Conservation (phyloP, 1,139 yeast species). For the Entelexis paramagnoliae region DNA sequence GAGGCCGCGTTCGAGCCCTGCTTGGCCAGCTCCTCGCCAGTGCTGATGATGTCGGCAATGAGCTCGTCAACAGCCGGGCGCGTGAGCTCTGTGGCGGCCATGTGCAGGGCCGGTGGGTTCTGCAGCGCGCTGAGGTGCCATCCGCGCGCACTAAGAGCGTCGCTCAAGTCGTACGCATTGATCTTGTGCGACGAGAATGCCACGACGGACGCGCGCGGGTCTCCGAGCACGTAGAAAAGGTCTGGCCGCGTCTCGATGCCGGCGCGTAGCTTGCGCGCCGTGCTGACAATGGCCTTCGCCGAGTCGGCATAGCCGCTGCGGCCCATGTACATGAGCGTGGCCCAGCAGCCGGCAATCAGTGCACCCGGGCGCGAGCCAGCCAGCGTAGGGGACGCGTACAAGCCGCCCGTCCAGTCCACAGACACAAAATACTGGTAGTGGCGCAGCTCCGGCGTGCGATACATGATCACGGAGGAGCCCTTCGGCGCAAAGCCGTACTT, state of each 20-base stretch:
- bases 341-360: constrained; percentile 94
- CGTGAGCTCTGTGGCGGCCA: constrained; percentile 73
- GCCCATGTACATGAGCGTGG: constrained; percentile 73
- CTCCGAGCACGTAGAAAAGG: constrained; percentile 58
- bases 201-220: constrained; percentile 73
- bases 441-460: constrained; percentile 55
- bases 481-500: constrained; percentile 98
- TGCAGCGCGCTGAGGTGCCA: constrained; percentile 90
- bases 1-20: constrained; percentile 28
- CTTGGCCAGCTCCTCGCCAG: constrained; percentile 38
- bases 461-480: constrained; percentile 90
- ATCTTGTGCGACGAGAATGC: constrained; percentile 53
- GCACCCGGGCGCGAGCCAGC: constrained; percentile 99
- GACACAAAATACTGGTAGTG: constrained; percentile 74
- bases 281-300: constrained; percentile 55
- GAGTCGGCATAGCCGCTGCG: constrained; percentile 62
- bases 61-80: constrained; percentile 54
- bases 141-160: constrained; percentile 53
- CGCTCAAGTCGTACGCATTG: constrained; percentile 69
- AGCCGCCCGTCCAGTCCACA: constrained; percentile 87
- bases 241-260: constrained; percentile 34
- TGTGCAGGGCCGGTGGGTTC: constrained; percentile 80
- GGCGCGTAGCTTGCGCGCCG: constrained; percentile 49
- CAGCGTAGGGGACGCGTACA: constrained; percentile 90
- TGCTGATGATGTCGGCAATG: constrained; percentile 43